Evolutionary conservation across 352 stramenopile species (phyloP).

Genomic region (Globisporangium mamillatum): DNA sequence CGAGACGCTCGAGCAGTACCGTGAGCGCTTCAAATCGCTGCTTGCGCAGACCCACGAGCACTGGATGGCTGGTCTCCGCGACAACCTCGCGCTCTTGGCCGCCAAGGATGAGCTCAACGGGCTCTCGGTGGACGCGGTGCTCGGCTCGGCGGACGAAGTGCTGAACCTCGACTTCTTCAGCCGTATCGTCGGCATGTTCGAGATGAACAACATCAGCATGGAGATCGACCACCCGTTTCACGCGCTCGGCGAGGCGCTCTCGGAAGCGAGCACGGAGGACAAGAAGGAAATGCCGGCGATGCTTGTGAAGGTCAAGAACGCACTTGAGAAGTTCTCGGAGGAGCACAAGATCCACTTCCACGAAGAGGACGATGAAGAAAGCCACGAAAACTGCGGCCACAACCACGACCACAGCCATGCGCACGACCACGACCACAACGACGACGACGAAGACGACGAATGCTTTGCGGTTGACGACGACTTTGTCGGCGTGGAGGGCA

Average conservation of each 20-base stretch:
- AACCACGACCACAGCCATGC: constrained; percentile 33
- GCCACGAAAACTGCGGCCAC: constrained; percentile 23
- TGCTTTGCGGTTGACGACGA: constrained; percentile 61
- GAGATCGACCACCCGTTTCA: constrained; percentile 86
- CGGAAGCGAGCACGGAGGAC: constrained; percentile 49
- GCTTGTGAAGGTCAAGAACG: constrained; percentile 59
- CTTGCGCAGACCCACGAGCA: constrained; percentile 55
- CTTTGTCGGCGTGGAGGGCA: constrained; percentile 94
- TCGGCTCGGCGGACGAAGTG: constrained; percentile 46
- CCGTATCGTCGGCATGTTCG: constrained; percentile 92
- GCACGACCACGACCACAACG: constrained; percentile 26
- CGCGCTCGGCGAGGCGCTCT: constrained; percentile 58
- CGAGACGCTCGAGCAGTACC: constrained; percentile 70
- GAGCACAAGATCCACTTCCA: constrained; percentile 46
- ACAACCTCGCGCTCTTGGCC: constrained; percentile 48
- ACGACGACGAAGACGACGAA: constrained; percentile 40
- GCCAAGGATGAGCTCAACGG: constrained; percentile 54
- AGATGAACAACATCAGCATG: constrained; percentile 97
- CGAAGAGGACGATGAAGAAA: constrained; percentile 27
- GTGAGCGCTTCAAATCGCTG: constrained; percentile 57
- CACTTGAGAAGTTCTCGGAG: constrained; percentile 64
- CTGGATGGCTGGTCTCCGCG: constrained; percentile 48
- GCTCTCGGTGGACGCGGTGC: constrained; percentile 46
- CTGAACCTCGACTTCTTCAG: constrained; percentile 84
- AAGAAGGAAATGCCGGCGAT: constrained; percentile 64